Conservation (phyloP, 176 grass and related monocot species). For the Alopecurus myosuroides region DNA sequence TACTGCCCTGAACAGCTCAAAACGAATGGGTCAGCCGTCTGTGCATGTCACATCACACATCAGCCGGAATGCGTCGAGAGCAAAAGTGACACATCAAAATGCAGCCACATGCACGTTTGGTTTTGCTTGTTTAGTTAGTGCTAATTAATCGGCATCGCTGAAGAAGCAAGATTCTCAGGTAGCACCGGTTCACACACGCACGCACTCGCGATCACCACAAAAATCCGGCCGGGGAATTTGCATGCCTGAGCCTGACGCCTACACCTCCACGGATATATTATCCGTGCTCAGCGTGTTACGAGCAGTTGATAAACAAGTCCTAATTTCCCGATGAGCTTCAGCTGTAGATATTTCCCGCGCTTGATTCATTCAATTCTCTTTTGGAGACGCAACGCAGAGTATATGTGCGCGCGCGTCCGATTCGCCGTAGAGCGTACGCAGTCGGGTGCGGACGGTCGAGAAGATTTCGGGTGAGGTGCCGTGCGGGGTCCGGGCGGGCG, state of each 20-base stretch:
- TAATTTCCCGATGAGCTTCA: too few relatives aligned
- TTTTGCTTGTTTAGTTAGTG: neutral
- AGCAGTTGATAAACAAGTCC: too few relatives aligned
- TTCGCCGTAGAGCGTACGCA: constrained; percentile 30
- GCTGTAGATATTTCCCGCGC: neutral
- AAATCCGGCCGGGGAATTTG: too few relatives aligned
- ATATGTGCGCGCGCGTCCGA: neutral
- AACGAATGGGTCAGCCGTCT: too few relatives aligned
- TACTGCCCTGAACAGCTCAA: too few relatives aligned
- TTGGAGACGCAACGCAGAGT: neutral
- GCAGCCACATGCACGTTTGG: neutral
- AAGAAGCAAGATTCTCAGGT: constrained; percentile 20
- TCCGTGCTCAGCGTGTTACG: too few relatives aligned
- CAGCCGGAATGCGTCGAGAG: neutral
- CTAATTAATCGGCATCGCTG: neutral
- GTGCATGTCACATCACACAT: too few relatives aligned
- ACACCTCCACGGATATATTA: too few relatives aligned
- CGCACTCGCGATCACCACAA: too few relatives aligned
- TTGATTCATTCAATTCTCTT: too few relatives aligned
- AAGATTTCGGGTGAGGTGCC: neutral
- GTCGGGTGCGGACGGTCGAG: neutral
- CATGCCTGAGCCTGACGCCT: too few relatives aligned
- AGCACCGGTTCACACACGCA: constrained; percentile 18
- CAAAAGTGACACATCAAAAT: neutral
- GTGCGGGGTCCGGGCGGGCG: constrained; percentile 20